Conservation (phyloP, 2,329 filamentous ascomycete genomes). For the Colletotrichum cereale region DNA sequence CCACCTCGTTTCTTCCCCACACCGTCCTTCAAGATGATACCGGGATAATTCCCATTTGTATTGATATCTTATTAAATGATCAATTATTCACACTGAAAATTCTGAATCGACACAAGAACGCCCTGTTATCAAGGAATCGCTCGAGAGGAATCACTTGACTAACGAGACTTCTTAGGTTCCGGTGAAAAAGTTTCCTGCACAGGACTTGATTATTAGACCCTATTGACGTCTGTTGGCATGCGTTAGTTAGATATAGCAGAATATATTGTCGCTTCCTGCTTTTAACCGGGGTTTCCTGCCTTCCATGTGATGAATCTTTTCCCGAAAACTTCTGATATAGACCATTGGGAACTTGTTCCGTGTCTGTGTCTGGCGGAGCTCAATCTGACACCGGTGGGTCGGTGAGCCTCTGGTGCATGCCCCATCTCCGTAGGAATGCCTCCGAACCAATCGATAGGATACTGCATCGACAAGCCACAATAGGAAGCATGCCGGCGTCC, state of each 20-base stretch:
- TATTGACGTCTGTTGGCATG: not conserved
- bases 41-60: constrained; percentile 25
- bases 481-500: not conserved
- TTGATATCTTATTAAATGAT: constrained; percentile 38
- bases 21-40: constrained; percentile 30
- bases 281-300: not conserved
- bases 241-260: not conserved
- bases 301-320: not conserved
- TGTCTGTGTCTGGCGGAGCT: not conserved
- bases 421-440: not conserved
- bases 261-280: not conserved
- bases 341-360: not conserved
- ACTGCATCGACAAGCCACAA: constrained; percentile 7
- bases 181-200: not conserved
- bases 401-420: constrained; percentile 5
- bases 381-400: constrained; percentile 2
- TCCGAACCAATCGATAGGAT: not conserved
- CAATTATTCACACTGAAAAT: constrained; percentile 38
- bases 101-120: constrained; percentile 22
- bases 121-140: not conserved
- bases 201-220: not conserved
- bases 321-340: not conserved
- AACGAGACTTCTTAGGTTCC: not conserved
- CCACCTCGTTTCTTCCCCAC: no score
- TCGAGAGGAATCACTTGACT: not conserved